phyloP scores from a whole-genome alignment of 148 eudicot species.

The Pharnaceum exiguum region DNA sequence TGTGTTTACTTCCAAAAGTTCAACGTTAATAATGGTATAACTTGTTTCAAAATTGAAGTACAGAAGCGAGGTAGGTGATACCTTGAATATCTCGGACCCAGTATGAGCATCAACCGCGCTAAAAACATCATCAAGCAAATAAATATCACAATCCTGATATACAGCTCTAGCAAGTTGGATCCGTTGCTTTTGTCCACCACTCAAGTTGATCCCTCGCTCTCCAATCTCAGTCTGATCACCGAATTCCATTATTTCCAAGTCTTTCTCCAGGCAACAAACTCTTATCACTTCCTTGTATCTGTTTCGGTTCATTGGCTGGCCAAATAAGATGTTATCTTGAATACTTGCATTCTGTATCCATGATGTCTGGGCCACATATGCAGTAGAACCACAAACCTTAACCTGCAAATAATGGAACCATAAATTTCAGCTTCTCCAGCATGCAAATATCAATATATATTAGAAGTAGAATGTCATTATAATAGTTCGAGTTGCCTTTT shows the following conservation, averaged over 20 bases:
- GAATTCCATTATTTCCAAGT: slow-evolving; percentile 72
- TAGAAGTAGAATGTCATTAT: too few relatives aligned
- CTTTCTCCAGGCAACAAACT: slow-evolving; percentile 86
- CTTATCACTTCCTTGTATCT: slow-evolving; percentile 72
- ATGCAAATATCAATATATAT: too few relatives aligned
- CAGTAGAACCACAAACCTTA: slow-evolving; percentile 77
- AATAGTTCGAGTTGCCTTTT: too few relatives aligned
- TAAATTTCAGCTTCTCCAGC: too few relatives aligned
- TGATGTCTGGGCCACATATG: slow-evolving; percentile 97
- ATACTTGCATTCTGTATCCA: slow-evolving; percentile 98
- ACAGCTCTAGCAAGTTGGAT: slow-evolving; percentile 98
- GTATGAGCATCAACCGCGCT: slow-evolving; percentile 99
- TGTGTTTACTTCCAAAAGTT: too few relatives aligned
- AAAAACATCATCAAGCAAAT: slow-evolving; percentile 94
- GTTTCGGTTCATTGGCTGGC: slow-evolving; percentile 79
- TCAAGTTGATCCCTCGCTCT: slow-evolving; percentile 92
- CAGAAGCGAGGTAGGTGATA: too few relatives aligned
- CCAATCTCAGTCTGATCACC: slow-evolving; percentile 99
- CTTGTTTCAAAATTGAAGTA: too few relatives aligned
- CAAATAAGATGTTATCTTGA: slow-evolving; percentile 88
- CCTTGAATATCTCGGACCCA: too few relatives aligned
- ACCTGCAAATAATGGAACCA: slow-evolving; percentile 51
- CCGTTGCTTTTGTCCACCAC: slow-evolving; percentile 99
- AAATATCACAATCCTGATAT: slow-evolving; percentile 96
- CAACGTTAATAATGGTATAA: too few relatives aligned